These are phyloP conservation scores for Pouteria glomerata DNA, from an alignment of 148 eudicot species.

Conservation along the genomic window DNA sequence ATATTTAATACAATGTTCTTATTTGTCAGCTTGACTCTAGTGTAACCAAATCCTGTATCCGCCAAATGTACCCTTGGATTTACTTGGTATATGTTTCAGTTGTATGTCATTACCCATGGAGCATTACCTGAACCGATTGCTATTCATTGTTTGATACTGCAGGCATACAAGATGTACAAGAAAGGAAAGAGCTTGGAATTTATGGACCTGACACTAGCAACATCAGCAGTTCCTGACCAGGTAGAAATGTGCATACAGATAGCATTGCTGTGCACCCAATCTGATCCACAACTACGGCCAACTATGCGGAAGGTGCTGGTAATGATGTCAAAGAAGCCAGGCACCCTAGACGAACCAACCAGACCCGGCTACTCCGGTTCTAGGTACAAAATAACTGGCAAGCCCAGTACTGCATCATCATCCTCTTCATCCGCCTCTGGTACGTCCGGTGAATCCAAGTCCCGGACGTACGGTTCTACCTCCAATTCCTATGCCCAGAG, in stretches of 20 bases:
- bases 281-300: slow-evolving; percentile 65
- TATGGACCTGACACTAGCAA: slow-evolving; percentile 50
- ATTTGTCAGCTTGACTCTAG: no score
- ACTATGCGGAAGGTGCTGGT: slow-evolving; percentile 61
- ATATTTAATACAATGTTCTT: no score
- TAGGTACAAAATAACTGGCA: slow-evolving; percentile 38
- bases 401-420: slow-evolving; percentile 25
- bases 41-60: no score
- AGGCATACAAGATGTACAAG: slow-evolving; percentile 72
- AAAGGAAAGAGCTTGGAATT: slow-evolving; percentile 53
- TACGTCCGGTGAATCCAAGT: slow-evolving; percentile 26
- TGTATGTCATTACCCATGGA: no score
- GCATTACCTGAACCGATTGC: no score
- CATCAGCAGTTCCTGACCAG: slow-evolving; percentile 60
- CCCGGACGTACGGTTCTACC: slow-evolving; percentile 26
- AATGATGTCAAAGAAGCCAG: slow-evolving; percentile 55
- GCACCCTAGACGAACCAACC: slow-evolving; percentile 60
- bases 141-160: no score
- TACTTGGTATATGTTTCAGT: no score
- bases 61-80: no score
- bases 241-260: slow-evolving; percentile 54
- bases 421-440: slow-evolving; percentile 40
- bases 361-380: slow-evolving; percentile 66
- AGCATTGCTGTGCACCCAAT: slow-evolving; percentile 69
- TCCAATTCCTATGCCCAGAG: no score